Evolutionary conservation across 345 rosid genomes (phyloP), one percentile per base, ranked within the genome.

Genomic region (Melaleuca quinquenervia): DNA sequence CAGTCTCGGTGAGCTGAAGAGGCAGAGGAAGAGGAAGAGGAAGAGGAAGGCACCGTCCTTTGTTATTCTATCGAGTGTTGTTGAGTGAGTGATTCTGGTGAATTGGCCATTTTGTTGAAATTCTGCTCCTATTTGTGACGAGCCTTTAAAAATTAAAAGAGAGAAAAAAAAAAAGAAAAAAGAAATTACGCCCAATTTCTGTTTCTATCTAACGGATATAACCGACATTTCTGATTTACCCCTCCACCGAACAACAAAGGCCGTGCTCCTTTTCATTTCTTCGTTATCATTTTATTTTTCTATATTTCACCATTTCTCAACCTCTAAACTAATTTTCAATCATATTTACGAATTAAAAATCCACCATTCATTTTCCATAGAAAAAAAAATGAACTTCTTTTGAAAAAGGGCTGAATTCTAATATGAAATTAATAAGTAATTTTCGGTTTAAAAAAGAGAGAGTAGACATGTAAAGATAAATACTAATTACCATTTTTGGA

Each of bases 401-500:
- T 3, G 27, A 58, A 12, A n/a, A 14, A 13, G 7, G 29, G 8
- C 11, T 18, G 36, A n/a, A 18, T 58, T 14, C 36, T 58, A 12
- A 58, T 58, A 3, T 16, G 14, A n/a, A 12, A 12, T 58, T n/a
- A 58, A n/a, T 0, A 0, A 0, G 64, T 26, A 26, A 56, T 24
- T 26, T 56, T 56, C 24, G 7, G 7, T 16, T n/a, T 27, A 58
- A 2, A 58, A 58, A n/a, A 58, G 1, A 41, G 41, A 41, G 32
- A 2, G 32, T 58, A n/a, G n/a, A 26, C 1, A 32, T 12, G 70
- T 7, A n/a, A n/a, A 13, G 70, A 12, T 58, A 58, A 12, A 58
- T 0, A 58, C 70, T 5, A 6, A 41, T 84, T 90, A 94, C 98
- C 92, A 6, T 41, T 41, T 41, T 41, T 41, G 41, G 41, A 41